These are phyloP conservation scores for Solanum appendiculatum DNA, from an alignment of 257 asterid species.

Conservation along the genomic window DNA sequence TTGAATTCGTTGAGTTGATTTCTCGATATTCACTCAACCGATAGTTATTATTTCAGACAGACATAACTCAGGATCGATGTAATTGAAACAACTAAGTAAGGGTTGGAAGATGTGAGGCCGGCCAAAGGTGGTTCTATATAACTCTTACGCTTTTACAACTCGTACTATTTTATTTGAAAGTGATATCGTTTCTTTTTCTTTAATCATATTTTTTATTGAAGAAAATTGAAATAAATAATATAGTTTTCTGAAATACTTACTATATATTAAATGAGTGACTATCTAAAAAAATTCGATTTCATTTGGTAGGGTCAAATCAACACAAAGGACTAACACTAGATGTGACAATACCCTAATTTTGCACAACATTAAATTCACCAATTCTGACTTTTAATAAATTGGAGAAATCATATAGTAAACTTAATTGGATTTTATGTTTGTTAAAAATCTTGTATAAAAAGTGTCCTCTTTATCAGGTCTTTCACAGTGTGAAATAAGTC, in stretches of 20 bases:
- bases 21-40: not conserved
- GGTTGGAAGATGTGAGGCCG: not conserved
- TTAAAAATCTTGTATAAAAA: not conserved
- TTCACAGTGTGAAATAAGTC: not conserved
- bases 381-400: not conserved
- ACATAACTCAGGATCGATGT: fast-evolving
- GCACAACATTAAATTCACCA: not conserved
- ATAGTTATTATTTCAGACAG: not conserved
- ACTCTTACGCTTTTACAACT: too few species aligned
- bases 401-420: not conserved
- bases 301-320: not conserved
- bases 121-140: too few species aligned
- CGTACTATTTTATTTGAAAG: not conserved
- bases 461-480: not conserved
- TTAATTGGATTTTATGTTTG: not conserved
- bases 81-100: not conserved
- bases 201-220: not conserved
- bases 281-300: not conserved
- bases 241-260: not conserved
- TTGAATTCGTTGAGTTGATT: not conserved
- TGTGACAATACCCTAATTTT: not conserved
- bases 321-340: not conserved
- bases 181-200: too few species aligned
- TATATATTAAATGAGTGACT: not conserved
- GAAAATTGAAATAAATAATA: not conserved